Evolutionary conservation across 306 rosid species (phyloP).

Genomic region (Rosa persica): DNA sequence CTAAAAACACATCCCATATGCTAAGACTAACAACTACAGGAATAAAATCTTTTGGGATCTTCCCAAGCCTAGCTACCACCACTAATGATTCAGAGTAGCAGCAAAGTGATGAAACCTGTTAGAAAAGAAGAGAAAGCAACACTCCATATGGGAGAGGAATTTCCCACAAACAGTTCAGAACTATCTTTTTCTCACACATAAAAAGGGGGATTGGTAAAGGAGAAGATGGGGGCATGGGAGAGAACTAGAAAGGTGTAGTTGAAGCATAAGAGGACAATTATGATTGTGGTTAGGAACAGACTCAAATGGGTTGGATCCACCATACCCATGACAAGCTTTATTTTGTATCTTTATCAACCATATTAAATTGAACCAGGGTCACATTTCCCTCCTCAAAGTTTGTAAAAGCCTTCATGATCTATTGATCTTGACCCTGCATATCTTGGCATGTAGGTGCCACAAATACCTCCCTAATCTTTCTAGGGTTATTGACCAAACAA

Average conservation of each 20-base stretch:
- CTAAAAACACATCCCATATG: slow-evolving; percentile 18
- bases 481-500: too few species aligned
- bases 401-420: slow-evolving; percentile 30
- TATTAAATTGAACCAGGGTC: slow-evolving; percentile 25
- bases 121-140: slow-evolving; percentile 60
- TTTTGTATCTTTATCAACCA: slow-evolving; percentile 29
- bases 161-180: slow-evolving; percentile 34
- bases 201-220: slow-evolving; percentile 34
- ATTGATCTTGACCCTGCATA: slow-evolving; percentile 39
- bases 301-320: slow-evolving; percentile 69
- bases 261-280: slow-evolving; percentile 50
- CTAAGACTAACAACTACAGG: slow-evolving; percentile 23
- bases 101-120: slow-evolving; percentile 34
- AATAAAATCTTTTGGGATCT: slow-evolving; percentile 39
- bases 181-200: slow-evolving; percentile 17
- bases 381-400: slow-evolving; percentile 44
- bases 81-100: slow-evolving; percentile 44
- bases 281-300: slow-evolving; percentile 44
- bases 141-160: slow-evolving; percentile 19
- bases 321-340: slow-evolving; percentile 23
- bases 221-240: slow-evolving; percentile 38
- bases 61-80: slow-evolving; percentile 33
- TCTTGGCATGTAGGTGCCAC: slow-evolving; percentile 45
- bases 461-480: slow-evolving; percentile 20
- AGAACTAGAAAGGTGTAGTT: slow-evolving; percentile 30